phyloP scores from a whole-genome alignment of 495 filamentous ascomycete species.

The Tuber magnatum region DNA sequence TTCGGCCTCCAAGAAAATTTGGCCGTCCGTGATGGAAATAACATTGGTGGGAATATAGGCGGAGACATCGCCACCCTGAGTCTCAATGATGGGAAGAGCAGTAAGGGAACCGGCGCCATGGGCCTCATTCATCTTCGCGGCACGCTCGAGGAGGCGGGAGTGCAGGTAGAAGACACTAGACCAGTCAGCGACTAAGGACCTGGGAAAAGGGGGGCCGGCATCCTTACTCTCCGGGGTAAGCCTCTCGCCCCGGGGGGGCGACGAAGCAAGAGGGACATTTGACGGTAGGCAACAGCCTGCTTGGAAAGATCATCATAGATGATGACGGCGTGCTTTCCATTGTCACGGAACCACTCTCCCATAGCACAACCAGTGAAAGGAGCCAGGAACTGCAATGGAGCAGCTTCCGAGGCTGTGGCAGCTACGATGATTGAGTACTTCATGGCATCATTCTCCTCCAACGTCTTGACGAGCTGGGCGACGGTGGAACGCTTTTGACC shows the following conservation, averaged over 20 bases:
- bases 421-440: conserved; percentile 95
- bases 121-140: conserved; percentile 98
- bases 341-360: conserved; percentile 85
- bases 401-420: conserved; percentile 95
- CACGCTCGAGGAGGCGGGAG: conserved; percentile 98
- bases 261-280: conserved; percentile 98
- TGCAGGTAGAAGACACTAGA: conserved; percentile 94
- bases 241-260: conserved; percentile 98
- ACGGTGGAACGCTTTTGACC: conserved; percentile 99
- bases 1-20: conserved; percentile 99
- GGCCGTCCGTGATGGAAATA: conserved; percentile 99
- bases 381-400: conserved; percentile 86
- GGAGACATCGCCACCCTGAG: conserved; percentile 99
- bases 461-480: conserved; percentile 97
- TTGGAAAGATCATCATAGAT: conserved; percentile 97
- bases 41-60: conserved; percentile 99
- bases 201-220: neutral
- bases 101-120: conserved; percentile 94
- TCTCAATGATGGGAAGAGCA: conserved; percentile 97
- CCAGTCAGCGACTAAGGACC: conserved; percentile 35
- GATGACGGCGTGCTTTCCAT: conserved; percentile 84
- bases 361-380: conserved; percentile 83
- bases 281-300: conserved; percentile 98
- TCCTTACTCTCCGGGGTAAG: conserved; percentile 88
- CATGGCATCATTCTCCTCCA: conserved; percentile 99